A percentile compares a stretch with the other conserved stretches of the same genome.
These are phyloP conservation scores for Pyracantha coccinea DNA, from an alignment of 331 rosid genomes.

Conservation along the genomic window DNA sequence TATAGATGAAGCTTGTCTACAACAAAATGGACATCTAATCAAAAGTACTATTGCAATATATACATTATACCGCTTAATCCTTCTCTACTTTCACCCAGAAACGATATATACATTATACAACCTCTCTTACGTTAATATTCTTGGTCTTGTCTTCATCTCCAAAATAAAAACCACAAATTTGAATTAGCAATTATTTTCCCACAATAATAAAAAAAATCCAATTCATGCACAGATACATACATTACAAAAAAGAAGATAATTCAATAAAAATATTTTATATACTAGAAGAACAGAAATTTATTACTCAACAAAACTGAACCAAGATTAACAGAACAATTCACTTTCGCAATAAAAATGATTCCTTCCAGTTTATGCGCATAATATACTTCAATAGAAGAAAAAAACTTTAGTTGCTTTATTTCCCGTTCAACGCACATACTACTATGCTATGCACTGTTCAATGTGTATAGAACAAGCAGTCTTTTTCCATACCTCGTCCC, in stretches of 20 bases:
- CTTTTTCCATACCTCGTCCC: constrained; percentile 70
- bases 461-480: neutral
- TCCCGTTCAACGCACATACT: neutral
- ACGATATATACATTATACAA: neutral
- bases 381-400: too few species aligned
- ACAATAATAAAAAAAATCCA: neutral
- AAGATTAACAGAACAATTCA: neutral
- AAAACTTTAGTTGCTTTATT: neutral
- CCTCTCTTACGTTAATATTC: neutral
- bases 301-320: neutral
- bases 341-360: neutral
- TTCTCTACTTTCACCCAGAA: too few species aligned
- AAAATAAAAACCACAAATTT: neutral
- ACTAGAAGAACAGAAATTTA: neutral
- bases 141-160: neutral
- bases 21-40: neutral
- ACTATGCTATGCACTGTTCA: neutral
- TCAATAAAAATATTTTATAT: neutral
- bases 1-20: neutral
- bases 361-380: neutral
- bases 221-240: neutral
- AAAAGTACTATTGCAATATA: neutral
- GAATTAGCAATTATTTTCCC: neutral
- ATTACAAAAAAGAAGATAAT: neutral
- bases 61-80: too few species aligned